Evolutionary conservation across 768 basidiomycete species (phyloP).

Genomic region (Tylopilus subfusipes): DNA sequence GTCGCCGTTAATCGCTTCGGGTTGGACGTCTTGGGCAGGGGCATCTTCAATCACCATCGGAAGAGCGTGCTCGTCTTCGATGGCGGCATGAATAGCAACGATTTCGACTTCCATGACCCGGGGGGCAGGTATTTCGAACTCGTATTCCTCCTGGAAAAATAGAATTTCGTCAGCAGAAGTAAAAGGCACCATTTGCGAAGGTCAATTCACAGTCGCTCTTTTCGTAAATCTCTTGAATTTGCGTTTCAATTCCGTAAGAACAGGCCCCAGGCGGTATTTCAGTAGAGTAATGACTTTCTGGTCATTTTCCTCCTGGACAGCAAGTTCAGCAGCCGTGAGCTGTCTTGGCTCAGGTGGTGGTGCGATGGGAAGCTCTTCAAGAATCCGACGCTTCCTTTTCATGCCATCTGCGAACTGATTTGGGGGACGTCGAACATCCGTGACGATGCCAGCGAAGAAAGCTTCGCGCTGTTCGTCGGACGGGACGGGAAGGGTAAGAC

Average conservation of each 20-base stretch:
- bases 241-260: conserved; percentile 84
- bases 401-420: conserved; percentile 88
- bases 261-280: conserved; percentile 86
- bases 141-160: conserved; percentile 66
- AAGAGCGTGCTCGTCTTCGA: conserved; percentile 40
- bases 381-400: conserved; percentile 73
- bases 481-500: conserved; percentile 60
- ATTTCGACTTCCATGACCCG: conserved; percentile 30
- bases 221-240: conserved; percentile 91
- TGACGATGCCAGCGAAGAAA: conserved; percentile 76
- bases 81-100: conserved; percentile 36
- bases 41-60: conserved; percentile 41
- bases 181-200: not conserved
- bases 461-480: conserved; percentile 50
- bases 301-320: conserved; percentile 80
- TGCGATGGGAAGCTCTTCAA: conserved; percentile 84
- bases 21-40: conserved; percentile 20
- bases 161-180: conserved; percentile 9
- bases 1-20: conserved; percentile 41
- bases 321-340: conserved; percentile 78
- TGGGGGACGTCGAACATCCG: conserved; percentile 71
- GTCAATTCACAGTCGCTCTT: conserved; percentile 58
- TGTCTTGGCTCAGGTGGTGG: conserved; percentile 85
- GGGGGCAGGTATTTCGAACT: conserved; percentile 42
- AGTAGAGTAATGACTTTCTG: conserved; percentile 72